A percentile compares a stretch with the other conserved stretches of the same genome.
These are phyloP conservation scores for Solanum dulcamara DNA, from an alignment of 257 asterid species.

Conservation along the genomic window DNA sequence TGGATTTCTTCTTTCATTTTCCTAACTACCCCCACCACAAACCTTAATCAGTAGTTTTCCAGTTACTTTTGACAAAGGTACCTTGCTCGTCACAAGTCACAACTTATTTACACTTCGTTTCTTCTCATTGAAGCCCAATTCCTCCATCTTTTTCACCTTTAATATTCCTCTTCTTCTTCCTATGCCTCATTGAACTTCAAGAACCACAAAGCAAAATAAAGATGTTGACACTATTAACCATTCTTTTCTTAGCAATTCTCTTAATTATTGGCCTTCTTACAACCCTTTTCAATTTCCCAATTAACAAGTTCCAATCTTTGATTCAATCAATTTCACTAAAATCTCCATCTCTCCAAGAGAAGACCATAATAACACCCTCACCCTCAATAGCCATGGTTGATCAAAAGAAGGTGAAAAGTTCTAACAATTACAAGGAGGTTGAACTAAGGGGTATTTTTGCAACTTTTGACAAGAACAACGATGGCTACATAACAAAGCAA, in stretches of 20 bases:
- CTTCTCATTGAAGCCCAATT: not conserved
- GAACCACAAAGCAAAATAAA: not conserved
- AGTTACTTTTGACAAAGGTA: not conserved
- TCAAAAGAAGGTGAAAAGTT: not conserved
- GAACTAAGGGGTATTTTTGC: conserved; percentile 40
- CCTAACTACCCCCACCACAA: not conserved
- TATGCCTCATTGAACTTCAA: not conserved
- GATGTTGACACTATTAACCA: conserved; percentile 18
- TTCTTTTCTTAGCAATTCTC: conserved; percentile 35
- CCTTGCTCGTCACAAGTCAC: not conserved
- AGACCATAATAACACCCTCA: not conserved
- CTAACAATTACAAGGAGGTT: not conserved
- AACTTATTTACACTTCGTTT: not conserved
- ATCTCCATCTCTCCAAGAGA: not conserved
- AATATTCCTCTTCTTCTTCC: not conserved
- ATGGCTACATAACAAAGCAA: conserved; percentile 61
- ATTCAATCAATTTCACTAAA: conserved; percentile 2
- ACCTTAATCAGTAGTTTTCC: not conserved
- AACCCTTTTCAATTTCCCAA: conserved; percentile 22
- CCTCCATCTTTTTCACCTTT: not conserved
- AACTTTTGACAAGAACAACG: conserved; percentile 71
- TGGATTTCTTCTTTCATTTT: not conserved
- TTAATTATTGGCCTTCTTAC: conserved; percentile 36
- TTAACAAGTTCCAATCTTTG: conserved; percentile 23
- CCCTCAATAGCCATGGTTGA: not conserved